Percentiles rank a stretch among this genome's conserved stretches.
These are phyloP conservation scores for Berberis thunbergii DNA, from an alignment of 164 flowering plant species.

Conservation along the genomic window DNA sequence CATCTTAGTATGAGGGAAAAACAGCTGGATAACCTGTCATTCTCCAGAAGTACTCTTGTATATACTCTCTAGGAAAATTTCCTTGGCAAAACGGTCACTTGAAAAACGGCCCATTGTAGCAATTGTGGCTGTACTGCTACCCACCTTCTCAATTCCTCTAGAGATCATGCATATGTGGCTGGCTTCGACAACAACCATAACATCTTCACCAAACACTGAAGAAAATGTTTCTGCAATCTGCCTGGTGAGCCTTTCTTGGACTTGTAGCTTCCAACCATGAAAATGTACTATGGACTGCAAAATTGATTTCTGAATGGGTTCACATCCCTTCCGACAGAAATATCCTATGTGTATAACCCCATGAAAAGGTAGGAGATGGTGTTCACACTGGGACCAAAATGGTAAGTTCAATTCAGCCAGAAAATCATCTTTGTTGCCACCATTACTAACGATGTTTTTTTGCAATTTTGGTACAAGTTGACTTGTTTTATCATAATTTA, in stretches of 20 bases:
- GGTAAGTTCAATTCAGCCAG: slow-evolving; percentile 56
- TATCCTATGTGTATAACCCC: slow-evolving; percentile 91
- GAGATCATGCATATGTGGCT: slow-evolving; percentile 90
- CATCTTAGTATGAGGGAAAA: too few species aligned
- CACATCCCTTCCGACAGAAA: slow-evolving; percentile 26
- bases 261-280: slow-evolving; percentile 88
- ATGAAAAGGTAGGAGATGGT: slow-evolving; percentile 90
- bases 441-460: slow-evolving; percentile 13
- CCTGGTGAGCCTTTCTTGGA: slow-evolving; percentile 86
- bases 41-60: slow-evolving; percentile 22
- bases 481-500: slow-evolving; percentile 14
- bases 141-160: slow-evolving; percentile 86
- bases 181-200: slow-evolving; percentile 91
- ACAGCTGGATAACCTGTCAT: slow-evolving; percentile 2
- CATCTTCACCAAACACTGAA: slow-evolving; percentile 47
- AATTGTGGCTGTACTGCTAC: slow-evolving; percentile 84
- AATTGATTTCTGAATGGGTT: slow-evolving; percentile 34
- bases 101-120: slow-evolving; percentile 79
- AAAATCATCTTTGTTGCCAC: slow-evolving; percentile 16
- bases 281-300: slow-evolving; percentile 72
- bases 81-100: slow-evolving; percentile 49
- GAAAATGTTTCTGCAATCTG: slow-evolving; percentile 88
- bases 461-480: slow-evolving; percentile 9
- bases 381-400: slow-evolving; percentile 94
- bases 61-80: slow-evolving; percentile 51